Conservation (phyloP, 1,139 yeast species). For the Torulaspora globosa region DNA sequence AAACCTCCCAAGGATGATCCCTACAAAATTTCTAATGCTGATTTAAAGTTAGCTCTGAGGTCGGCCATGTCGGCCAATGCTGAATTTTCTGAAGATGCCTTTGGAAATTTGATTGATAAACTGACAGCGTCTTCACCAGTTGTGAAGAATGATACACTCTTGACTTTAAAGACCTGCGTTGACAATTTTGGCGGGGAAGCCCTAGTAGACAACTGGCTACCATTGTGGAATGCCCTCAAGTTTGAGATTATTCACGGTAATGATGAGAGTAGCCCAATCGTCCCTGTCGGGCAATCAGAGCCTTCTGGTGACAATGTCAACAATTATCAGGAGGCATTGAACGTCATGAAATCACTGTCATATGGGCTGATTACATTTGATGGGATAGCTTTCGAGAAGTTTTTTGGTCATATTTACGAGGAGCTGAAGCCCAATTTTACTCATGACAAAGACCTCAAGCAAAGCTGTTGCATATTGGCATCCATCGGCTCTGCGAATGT, state of each 20-base stretch:
- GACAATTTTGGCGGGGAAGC: constrained; percentile 47
- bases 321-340: constrained; percentile 46
- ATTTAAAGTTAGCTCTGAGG: constrained; percentile 57
- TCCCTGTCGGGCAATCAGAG: constrained; percentile 12
- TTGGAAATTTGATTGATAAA: constrained; percentile 78
- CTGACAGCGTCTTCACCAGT: constrained; percentile 74
- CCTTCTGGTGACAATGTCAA: constrained; percentile 7
- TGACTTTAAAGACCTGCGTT: constrained; percentile 57
- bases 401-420: constrained; percentile 43
- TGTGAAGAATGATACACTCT: constrained; percentile 72
- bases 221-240: constrained; percentile 83
- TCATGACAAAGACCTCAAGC: constrained; percentile 54
- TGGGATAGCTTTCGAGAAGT: constrained; percentile 36
- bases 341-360: constrained; percentile 46
- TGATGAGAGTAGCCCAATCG: constrained; percentile 37
- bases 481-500: constrained; percentile 48
- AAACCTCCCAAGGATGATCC: constrained; percentile 92
- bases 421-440: constrained; percentile 58
- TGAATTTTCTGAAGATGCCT: constrained; percentile 65
- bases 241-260: constrained; percentile 81
- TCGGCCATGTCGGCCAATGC: constrained; percentile 61
- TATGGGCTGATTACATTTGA: constrained; percentile 36
- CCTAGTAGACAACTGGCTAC: constrained; percentile 58
- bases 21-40: constrained; percentile 70
- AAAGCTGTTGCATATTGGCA: constrained; percentile 56